Base-by-base conservation (phyloP, 129 eudicot genomes). In the Calendula officinalis region DNA sequence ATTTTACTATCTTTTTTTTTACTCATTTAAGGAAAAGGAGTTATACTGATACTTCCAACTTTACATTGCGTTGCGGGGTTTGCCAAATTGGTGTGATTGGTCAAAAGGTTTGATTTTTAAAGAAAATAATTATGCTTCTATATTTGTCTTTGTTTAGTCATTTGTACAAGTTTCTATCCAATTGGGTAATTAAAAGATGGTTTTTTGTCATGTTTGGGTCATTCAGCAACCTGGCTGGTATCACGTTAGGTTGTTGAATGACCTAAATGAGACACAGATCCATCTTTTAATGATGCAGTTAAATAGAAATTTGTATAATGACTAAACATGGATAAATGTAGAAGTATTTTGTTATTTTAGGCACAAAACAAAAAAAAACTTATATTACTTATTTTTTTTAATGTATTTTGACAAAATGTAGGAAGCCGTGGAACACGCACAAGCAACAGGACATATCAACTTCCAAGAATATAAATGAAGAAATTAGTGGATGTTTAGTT, bases 51-150 rank as follows among this genome's bases (percentile, higher is more conserved):
- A 94, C 99, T 3, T 78, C 95, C 59, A 85, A 79, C 82, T 88
- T 94, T 82, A 94, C 97, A n/a, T 61, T 94, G 81, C 89, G 99
- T 0, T 94, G 99, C 32, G 99, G 95, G 60, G 95, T 86, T 44
- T 88, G 99, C 95, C 99, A 94, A 68, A 88, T 88, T 60, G 99
- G 99, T 42, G 92, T 94, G 32, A 77, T 82, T 59, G 99, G 99
- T 37, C 99, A 94, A 68, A 88, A 94, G 95, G 97, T 94, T 6
- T 43, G 34, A 9, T 12, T 9, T 67, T 57, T 39, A 52, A 17
- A 16, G 5, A 58, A 54, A 48, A 15, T 56, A 40, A 22, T 22
- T 22, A 22, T 22, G 7, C 4, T 22, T 4, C 13, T 52, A 38
- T 38, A 3, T 9, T 14, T 2, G 62, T 56, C 7, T 6, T 39